phyloP scores from a whole-genome alignment of 2,329 filamentous ascomycete genomes.

The Myotisia sp. region DNA sequence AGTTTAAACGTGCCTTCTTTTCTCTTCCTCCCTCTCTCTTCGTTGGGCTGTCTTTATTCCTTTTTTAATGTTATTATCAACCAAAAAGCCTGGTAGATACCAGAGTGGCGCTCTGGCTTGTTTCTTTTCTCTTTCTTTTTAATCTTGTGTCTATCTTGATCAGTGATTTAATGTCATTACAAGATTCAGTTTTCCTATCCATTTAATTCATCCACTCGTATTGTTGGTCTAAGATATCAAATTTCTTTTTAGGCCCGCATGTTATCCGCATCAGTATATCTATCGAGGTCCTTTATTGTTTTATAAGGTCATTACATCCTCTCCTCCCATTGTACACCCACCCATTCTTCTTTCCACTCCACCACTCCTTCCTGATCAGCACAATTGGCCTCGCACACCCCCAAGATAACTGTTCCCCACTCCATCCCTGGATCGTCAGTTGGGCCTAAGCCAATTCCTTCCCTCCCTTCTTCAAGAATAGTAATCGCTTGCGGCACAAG shows the following conservation, averaged over 20 bases:
- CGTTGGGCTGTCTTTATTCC: constrained; percentile 2
- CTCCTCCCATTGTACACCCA: constrained; percentile 97
- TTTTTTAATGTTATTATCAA: constrained; percentile 5
- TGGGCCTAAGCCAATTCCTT: constrained; percentile 43
- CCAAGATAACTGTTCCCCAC: constrained; percentile 86
- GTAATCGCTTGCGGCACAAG: constrained; percentile 80
- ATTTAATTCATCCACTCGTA: neutral
- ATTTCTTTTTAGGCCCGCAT: neutral
- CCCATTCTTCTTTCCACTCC: constrained; percentile 87
- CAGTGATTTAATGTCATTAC: too few species aligned
- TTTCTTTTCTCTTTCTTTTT: constrained; percentile 1
- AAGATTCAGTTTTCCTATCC: neutral
- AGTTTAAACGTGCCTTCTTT: constrained; percentile 31
- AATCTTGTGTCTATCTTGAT: neutral
- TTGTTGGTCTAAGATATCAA: neutral
- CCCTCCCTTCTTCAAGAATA: constrained; percentile 64
- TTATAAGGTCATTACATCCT: constrained; percentile 14
- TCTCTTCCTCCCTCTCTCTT: constrained; percentile 6
- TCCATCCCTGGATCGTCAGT: constrained; percentile 70
- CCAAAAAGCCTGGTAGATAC: constrained; percentile 10
- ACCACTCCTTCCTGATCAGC: constrained; percentile 48
- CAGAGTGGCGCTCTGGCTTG: constrained; percentile 2
- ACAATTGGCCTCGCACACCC: constrained; percentile 71
- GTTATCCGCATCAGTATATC: neutral
- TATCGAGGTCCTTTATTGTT: too few species aligned